phyloP scores from a whole-genome alignment of 257 asterid genomes.

The Nemophila menziesii region DNA sequence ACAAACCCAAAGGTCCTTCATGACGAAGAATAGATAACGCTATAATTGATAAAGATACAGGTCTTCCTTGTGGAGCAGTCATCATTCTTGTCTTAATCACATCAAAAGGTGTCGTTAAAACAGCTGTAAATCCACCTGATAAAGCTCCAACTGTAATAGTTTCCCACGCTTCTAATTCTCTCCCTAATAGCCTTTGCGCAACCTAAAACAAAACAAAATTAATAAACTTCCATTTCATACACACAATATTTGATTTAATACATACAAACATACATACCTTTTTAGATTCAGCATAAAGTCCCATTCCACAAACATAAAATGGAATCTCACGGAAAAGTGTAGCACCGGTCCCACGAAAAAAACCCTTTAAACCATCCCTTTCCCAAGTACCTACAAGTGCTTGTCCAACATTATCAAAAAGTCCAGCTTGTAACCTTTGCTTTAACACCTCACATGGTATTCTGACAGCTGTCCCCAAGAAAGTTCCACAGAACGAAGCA shows the following conservation, averaged over 20 bases:
- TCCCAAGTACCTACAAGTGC: constrained; percentile 80
- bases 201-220: constrained; percentile 29
- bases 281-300: constrained; percentile 91
- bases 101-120: constrained; percentile 71
- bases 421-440: constrained; percentile 90
- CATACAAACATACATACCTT: constrained; percentile 33
- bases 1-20: constrained; percentile 67
- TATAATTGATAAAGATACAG: constrained; percentile 29
- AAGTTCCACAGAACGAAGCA: constrained; percentile 80
- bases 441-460: constrained; percentile 92
- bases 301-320: constrained; percentile 93
- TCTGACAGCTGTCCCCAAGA: constrained; percentile 84
- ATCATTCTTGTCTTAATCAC: constrained; percentile 83
- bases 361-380: constrained; percentile 75
- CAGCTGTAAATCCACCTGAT: constrained; percentile 77
- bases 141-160: constrained; percentile 79
- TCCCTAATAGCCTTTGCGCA: constrained; percentile 40
- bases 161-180: constrained; percentile 78
- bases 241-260: not conserved
- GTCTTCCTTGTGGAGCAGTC: constrained; percentile 54
- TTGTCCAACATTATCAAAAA: constrained; percentile 68
- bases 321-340: constrained; percentile 92
- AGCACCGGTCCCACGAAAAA: constrained; percentile 96
- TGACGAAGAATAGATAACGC: constrained; percentile 43
- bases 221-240: too few species aligned